These are phyloP conservation scores for Myriosclerotinia duriaeana DNA, from an alignment of 2,329 filamentous ascomycete species.

Conservation along the genomic window DNA sequence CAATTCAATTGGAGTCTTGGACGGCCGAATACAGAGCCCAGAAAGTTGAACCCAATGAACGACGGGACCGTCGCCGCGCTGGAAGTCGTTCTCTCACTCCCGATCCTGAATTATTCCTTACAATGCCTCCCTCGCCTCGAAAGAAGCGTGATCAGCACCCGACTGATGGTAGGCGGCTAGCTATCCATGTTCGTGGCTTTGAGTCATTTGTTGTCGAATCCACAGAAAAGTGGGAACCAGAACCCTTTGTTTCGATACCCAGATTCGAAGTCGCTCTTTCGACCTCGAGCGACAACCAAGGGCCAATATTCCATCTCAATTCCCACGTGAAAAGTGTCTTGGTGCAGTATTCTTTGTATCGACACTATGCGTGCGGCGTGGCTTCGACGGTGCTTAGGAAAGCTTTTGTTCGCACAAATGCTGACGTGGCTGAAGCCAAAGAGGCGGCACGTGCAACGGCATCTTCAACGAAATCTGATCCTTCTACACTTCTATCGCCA, in stretches of 20 bases:
- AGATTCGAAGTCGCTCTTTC: conserved; percentile 83
- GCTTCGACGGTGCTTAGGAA: conserved; percentile 72
- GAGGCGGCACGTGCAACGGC: conserved; percentile 37
- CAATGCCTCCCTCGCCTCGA: conserved; percentile 51
- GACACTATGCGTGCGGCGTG: conserved; percentile 85
- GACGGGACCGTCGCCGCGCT: conserved; percentile 63
- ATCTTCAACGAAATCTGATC: conserved; percentile 23
- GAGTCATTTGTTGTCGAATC: conserved; percentile 91
- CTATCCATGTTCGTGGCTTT: conserved; percentile 76
- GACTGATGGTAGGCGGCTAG: conserved; percentile 78
- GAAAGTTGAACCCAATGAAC: conserved; percentile 63
- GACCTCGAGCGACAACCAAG: conserved; percentile 81
- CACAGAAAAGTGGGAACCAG: conserved; percentile 76
- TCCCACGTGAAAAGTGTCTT: conserved; percentile 76
- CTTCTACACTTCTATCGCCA: conserved; percentile 36
- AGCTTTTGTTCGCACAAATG: conserved; percentile 60
- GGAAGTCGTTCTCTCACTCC: conserved; percentile 68
- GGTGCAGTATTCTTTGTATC: conserved; percentile 87
- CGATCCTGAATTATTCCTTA: conserved; percentile 61
- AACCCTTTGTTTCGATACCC: conserved; percentile 83
- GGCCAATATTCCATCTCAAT: conserved; percentile 83
- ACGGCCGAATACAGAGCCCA: conserved; percentile 86
- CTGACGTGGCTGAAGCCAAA: conserved; percentile 47
- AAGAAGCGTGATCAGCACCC: conserved; percentile 51
- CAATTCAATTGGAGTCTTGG: conserved; percentile 83